Percentiles rank a stretch among this genome's conserved stretches.
phyloP scores from a whole-genome alignment of 768 basidiomycete genomes.

The Suillus spraguei region DNA sequence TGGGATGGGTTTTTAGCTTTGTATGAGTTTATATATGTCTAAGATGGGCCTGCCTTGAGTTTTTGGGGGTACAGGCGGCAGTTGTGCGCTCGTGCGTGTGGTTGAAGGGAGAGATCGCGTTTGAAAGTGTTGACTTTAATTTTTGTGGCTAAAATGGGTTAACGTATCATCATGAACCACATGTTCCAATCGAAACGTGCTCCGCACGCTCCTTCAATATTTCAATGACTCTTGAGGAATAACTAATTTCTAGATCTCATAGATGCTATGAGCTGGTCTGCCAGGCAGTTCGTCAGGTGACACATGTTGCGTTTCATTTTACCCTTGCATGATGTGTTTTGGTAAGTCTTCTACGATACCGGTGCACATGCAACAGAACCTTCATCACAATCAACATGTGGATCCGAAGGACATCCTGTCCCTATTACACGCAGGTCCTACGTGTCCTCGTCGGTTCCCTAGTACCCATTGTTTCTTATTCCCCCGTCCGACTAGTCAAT shows the following conservation, averaged over 20 bases:
- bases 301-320: constrained; percentile 10
- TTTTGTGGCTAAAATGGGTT: constrained; percentile 16
- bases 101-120: constrained; percentile 19
- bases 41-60: constrained; percentile 28
- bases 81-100: constrained; percentile 17
- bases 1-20: neutral
- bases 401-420: constrained; percentile 1
- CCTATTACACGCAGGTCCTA: constrained; percentile 10
- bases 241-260: neutral
- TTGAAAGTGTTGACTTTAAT: constrained; percentile 17
- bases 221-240: constrained; percentile 9
- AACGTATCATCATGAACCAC: constrained; percentile 9
- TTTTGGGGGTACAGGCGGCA: constrained; percentile 20
- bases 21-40: constrained; percentile 27
- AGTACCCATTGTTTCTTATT: constrained; percentile 6
- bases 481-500: constrained; percentile 4
- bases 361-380: constrained; percentile 13
- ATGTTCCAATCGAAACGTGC: constrained; percentile 15
- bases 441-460: constrained; percentile 9
- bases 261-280: constrained; percentile 6
- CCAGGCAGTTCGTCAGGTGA: constrained; percentile 1
- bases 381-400: constrained; percentile 14
- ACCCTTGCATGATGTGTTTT: neutral
- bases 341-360: constrained; percentile 1
- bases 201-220: constrained; percentile 16